A percentile compares a stretch with the other conserved stretches of the same genome.
These are phyloP conservation scores for Phytophthora agathidicida DNA, from an alignment of 352 stramenopile genomes.

Conservation along the genomic window DNA sequence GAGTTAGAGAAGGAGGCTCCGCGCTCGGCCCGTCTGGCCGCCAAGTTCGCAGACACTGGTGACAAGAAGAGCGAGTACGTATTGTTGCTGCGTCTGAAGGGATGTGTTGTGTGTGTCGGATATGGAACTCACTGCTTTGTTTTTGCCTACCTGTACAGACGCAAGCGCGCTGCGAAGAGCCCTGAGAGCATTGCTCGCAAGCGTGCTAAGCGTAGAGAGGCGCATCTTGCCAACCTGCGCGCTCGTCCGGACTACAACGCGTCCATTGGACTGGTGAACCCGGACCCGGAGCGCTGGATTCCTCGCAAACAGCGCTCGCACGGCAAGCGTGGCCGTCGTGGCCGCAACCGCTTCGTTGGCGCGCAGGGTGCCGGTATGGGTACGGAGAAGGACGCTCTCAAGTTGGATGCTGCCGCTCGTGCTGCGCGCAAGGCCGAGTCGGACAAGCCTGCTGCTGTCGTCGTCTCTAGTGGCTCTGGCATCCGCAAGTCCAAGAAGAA, in stretches of 20 bases:
- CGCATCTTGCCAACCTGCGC: conserved; percentile 63
- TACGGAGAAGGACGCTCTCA: conserved; percentile 82
- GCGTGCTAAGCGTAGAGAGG: conserved; percentile 71
- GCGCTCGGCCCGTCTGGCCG: conserved; percentile 62
- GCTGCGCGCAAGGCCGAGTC: conserved; percentile 69
- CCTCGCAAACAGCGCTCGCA: conserved; percentile 87
- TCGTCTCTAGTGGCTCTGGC: conserved; percentile 65
- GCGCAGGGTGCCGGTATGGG: conserved; percentile 80
- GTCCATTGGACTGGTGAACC: conserved; percentile 75
- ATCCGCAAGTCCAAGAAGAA: conserved; percentile 89
- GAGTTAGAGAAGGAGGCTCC: conserved; percentile 70
- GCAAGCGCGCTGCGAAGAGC: conserved; percentile 76
- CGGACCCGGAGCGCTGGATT: conserved; percentile 86
- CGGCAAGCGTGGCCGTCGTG: conserved; percentile 73
- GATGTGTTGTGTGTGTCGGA: not conserved
- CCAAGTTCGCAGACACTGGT: conserved; percentile 59
- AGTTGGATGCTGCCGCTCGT: conserved; percentile 81
- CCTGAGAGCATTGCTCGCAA: conserved; percentile 76
- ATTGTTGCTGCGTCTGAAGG: not conserved
- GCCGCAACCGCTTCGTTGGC: conserved; percentile 84
- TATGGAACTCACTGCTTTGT: conserved; percentile 10
- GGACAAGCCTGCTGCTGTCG: conserved; percentile 62
- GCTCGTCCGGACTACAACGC: conserved; percentile 77
- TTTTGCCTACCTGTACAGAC: conserved; percentile 29
- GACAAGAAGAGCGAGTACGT: conserved; percentile 88